A percentile compares a stretch with the other conserved stretches of the same genome.
phyloP scores from a whole-genome alignment of 192 early-diverging fungal species.

The Spinellus fusiger region DNA sequence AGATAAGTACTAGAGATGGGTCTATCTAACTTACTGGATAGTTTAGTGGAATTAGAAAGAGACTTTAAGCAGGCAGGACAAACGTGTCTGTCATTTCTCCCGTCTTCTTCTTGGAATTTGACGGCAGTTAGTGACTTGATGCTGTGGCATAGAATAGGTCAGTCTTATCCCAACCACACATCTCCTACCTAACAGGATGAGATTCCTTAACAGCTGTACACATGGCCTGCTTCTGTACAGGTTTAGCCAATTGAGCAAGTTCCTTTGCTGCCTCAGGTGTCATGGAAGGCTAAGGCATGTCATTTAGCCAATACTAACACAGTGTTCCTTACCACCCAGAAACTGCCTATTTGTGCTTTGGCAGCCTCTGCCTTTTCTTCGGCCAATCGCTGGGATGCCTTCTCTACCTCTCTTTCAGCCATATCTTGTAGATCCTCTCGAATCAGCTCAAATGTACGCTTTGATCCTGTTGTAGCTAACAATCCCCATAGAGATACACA shows the following conservation, averaged over 20 bases:
- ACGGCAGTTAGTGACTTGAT: slow-evolving; percentile 61
- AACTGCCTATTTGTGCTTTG: slow-evolving; percentile 53
- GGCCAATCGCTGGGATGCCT: slow-evolving; percentile 23
- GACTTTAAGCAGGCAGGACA: slow-evolving; percentile 71
- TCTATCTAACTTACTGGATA: slow-evolving; percentile 40
- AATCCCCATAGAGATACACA: neutral
- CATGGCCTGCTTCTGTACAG: slow-evolving; percentile 49
- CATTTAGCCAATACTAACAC: neutral
- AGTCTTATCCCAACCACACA: neutral
- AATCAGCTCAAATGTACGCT: slow-evolving; percentile 31
- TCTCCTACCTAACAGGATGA: slow-evolving; percentile 55
- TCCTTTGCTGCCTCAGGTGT: slow-evolving; percentile 58
- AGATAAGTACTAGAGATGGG: neutral
- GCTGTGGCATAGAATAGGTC: slow-evolving; percentile 24
- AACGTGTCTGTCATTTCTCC: slow-evolving; percentile 33
- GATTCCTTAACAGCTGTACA: slow-evolving; percentile 58
- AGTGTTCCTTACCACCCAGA: slow-evolving; percentile 55
- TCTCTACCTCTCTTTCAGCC: slow-evolving; percentile 24
- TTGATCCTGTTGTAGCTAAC: slow-evolving; percentile 10
- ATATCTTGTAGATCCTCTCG: slow-evolving; percentile 24
- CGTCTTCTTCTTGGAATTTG: slow-evolving; percentile 49
- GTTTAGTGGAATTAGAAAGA: slow-evolving; percentile 64
- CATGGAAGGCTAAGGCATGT: slow-evolving; percentile 53
- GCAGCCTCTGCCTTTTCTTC: slow-evolving; percentile 30
- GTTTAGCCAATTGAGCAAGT: slow-evolving; percentile 41